phyloP scores from a whole-genome alignment of 257 asterid species.

The Rhazya stricta region DNA sequence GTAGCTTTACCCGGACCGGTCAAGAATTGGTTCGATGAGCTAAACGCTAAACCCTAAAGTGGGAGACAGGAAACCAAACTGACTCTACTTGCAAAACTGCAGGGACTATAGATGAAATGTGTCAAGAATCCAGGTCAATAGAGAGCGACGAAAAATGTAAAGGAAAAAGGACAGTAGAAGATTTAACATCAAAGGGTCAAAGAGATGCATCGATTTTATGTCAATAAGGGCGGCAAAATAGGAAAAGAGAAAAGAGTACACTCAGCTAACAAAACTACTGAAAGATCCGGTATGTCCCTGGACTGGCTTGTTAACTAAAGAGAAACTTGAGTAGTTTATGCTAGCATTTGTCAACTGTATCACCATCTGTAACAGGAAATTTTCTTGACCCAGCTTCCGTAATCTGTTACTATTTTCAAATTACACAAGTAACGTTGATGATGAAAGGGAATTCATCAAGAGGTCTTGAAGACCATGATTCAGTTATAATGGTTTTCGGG shows the following conservation, averaged over 20 bases:
- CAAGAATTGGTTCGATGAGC: neutral
- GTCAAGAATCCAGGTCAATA: neutral
- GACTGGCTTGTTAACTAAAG: neutral
- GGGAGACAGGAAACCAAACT: neutral
- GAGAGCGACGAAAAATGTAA: neutral
- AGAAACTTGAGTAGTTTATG: neutral
- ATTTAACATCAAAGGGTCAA: neutral
- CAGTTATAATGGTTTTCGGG: neutral
- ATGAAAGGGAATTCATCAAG: neutral
- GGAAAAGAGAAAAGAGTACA: neutral
- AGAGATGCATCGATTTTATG: neutral
- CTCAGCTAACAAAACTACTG: neutral
- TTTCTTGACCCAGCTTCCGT: neutral
- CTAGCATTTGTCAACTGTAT: neutral
- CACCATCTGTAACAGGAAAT: too few relatives aligned
- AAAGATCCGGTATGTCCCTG: slow-evolving; percentile 1
- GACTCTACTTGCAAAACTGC: neutral
- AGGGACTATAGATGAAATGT: neutral
- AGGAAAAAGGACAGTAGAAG: neutral
- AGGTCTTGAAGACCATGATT: neutral
- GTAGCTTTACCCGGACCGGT: neutral
- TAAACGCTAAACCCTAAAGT: neutral
- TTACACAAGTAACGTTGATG: too few relatives aligned
- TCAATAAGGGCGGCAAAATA: too few relatives aligned
- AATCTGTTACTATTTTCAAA: neutral